A percentile compares a stretch with the other conserved stretches of the same genome.
phyloP scores from a whole-genome alignment of 2,329 filamentous ascomycete species.

The Zasmidium angulare region DNA sequence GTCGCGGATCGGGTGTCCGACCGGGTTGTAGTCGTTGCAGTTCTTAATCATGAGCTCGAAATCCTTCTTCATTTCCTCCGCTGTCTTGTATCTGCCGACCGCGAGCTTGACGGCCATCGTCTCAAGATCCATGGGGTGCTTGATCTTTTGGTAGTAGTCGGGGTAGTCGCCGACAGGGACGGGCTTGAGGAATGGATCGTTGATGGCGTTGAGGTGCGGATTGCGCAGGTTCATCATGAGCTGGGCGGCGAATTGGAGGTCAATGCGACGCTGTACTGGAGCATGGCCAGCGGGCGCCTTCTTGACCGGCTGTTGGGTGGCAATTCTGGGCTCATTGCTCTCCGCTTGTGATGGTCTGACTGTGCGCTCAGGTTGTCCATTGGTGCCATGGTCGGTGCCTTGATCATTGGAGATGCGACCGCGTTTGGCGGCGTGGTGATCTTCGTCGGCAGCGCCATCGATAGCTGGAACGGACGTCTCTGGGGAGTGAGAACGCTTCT shows the following conservation, averaged over 20 bases:
- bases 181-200: not conserved
- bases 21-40: not conserved
- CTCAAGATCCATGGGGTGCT: not conserved
- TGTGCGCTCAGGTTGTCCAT: not conserved
- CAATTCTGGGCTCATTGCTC: too few species aligned
- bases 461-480: too few species aligned
- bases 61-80: constrained; percentile 3
- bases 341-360: not conserved
- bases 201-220: not conserved
- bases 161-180: not conserved
- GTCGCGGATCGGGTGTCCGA: not conserved
- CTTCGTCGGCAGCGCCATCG: too few species aligned
- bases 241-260: not conserved
- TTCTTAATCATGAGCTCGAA: constrained; percentile 2
- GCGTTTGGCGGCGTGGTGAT: too few species aligned
- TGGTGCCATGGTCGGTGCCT: not conserved
- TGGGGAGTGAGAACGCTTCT: too few species aligned
- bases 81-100: not conserved
- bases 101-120: not conserved
- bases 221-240: not conserved
- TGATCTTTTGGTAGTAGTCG: not conserved
- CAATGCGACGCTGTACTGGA: not conserved
- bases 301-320: too few species aligned
- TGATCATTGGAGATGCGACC: not conserved
- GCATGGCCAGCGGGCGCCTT: too few species aligned